These are phyloP conservation scores for Xylariaceae sp. DNA, from an alignment of 2,329 filamentous ascomycete species.

Conservation along the genomic window DNA sequence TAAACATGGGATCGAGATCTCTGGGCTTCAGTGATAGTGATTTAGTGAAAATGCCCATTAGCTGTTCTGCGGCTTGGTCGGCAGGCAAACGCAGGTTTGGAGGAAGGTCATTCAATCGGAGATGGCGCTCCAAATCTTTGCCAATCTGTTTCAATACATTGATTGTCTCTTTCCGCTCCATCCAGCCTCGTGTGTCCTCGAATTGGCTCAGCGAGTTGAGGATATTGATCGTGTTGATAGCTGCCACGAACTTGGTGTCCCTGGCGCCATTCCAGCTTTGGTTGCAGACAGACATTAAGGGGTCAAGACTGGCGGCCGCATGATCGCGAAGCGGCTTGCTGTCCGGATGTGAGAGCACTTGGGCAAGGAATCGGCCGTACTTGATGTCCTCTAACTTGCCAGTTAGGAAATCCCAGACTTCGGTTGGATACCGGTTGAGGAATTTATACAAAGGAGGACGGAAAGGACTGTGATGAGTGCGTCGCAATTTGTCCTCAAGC, in stretches of 20 bases:
- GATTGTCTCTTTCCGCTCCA: slow-evolving; percentile 69
- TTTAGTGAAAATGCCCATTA: slow-evolving; percentile 84
- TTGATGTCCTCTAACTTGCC: slow-evolving; percentile 81
- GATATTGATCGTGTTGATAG: slow-evolving; percentile 88
- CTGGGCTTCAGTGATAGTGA: slow-evolving; percentile 77
- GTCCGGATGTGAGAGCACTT: slow-evolving; percentile 78
- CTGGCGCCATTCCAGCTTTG: slow-evolving; percentile 69
- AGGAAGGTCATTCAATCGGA: slow-evolving; percentile 73
- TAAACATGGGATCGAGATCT: slow-evolving; percentile 84
- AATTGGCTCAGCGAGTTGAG: slow-evolving; percentile 79
- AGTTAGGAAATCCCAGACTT: slow-evolving; percentile 83
- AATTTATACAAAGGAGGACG: slow-evolving; percentile 89
- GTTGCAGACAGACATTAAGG: slow-evolving; percentile 71
- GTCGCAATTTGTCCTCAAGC: slow-evolving; percentile 81
- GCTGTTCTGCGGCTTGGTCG: slow-evolving; percentile 86
- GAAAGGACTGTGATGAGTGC: slow-evolving; percentile 92
- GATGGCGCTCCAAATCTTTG: slow-evolving; percentile 77
- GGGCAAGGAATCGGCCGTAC: slow-evolving; percentile 89
- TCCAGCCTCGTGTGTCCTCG: slow-evolving; percentile 71
- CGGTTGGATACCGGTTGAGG: slow-evolving; percentile 88
- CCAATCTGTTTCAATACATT: slow-evolving; percentile 70
- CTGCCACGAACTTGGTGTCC: slow-evolving; percentile 71
- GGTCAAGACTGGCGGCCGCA: slow-evolving; percentile 75
- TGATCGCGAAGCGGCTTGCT: slow-evolving; percentile 78
- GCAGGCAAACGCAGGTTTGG: slow-evolving; percentile 79